phyloP scores from a whole-genome alignment of 345 rosid genomes.

The Gossypium thurberi region DNA sequence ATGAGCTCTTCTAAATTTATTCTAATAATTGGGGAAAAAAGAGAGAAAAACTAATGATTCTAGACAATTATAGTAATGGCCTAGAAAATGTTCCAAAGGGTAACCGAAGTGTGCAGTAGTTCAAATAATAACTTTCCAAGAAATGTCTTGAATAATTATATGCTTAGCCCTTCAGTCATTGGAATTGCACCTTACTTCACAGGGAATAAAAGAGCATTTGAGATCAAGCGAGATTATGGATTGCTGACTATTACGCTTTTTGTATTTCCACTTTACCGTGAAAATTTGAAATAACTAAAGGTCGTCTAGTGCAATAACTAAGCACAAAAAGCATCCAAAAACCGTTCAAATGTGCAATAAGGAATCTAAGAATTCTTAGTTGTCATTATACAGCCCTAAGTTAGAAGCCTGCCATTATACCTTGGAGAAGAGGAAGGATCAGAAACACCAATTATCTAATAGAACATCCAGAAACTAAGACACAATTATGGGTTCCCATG shows the following conservation, averaged over 20 bases:
- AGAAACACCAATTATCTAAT: not conserved
- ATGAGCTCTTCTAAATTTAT: not conserved
- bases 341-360: not conserved
- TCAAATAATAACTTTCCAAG: not conserved
- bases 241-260: not conserved
- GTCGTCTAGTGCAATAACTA: not conserved
- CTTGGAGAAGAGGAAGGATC: not conserved
- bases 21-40: not conserved
- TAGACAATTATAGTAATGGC: not conserved
- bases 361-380: not conserved
- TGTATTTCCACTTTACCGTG: not conserved
- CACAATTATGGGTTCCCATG: not conserved
- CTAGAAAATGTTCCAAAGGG: not conserved
- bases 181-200: not conserved
- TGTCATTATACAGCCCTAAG: not conserved
- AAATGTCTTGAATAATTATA: not conserved
- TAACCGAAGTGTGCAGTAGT: not conserved
- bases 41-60: not conserved
- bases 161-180: not conserved
- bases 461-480: not conserved
- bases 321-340: not conserved
- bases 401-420: not conserved
- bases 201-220: not conserved
- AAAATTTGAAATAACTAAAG: not conserved
- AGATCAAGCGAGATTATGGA: not conserved